Evolutionary conservation across 1,139 yeast species (phyloP).

Genomic region (Meyerozyma sp.): DNA sequence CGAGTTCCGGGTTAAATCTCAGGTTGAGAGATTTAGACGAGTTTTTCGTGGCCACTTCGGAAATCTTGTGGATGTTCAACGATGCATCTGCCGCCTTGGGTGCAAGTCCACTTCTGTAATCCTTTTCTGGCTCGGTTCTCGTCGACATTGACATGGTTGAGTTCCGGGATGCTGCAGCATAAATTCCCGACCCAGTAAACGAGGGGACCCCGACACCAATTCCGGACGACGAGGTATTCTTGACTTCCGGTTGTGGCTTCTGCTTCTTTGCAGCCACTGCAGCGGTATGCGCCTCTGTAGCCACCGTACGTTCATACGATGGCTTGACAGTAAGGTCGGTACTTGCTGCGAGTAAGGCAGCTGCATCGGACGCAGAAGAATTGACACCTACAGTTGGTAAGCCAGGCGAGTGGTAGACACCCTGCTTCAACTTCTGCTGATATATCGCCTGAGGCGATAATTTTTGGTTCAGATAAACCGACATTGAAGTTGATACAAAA

Average conservation of each 20-base stretch:
- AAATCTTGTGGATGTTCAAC: constrained; percentile 38
- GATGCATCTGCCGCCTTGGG: constrained; percentile 25
- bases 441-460: constrained; percentile 71
- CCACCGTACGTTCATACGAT: constrained; percentile 54
- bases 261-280: constrained; percentile 52
- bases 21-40: constrained; percentile 36
- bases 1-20: constrained; percentile 41
- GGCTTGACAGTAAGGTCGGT: constrained; percentile 61
- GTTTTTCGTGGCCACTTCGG: constrained; percentile 39
- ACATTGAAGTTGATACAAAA: neutral
- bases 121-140: constrained; percentile 43
- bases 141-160: constrained; percentile 42
- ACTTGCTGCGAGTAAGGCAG: constrained; percentile 68
- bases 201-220: constrained; percentile 35
- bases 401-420: constrained; percentile 69
- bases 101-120: constrained; percentile 41
- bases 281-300: constrained; percentile 64
- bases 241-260: constrained; percentile 37
- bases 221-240: constrained; percentile 25
- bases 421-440: constrained; percentile 72
- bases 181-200: constrained; percentile 32
- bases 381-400: constrained; percentile 66
- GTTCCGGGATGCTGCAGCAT: constrained; percentile 35
- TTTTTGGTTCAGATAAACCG: constrained; percentile 1
- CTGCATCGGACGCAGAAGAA: constrained; percentile 65